Evolutionary conservation across 305 asterid genomes (phyloP), one percentile per base, ranked within the genome.

Genomic region (Salvia sclarea): DNA sequence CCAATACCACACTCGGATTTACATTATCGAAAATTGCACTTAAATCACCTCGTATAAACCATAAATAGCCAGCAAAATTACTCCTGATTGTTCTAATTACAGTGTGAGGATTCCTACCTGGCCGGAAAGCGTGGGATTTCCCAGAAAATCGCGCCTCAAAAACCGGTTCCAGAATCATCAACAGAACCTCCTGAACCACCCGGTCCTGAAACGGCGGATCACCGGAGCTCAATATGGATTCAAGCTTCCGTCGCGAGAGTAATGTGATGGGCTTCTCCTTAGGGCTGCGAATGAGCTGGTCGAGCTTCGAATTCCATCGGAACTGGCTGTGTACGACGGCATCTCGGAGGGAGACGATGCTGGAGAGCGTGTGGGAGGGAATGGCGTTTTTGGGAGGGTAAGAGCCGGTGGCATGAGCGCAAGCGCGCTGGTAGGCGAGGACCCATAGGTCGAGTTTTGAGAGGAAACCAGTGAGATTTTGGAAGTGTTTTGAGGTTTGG

Each of bases 1-100:
- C 78, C 86, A 82, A 68, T 1, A 86, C 82, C 20, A 83, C 70
- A 82, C 87, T 65, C 6, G 45, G 70, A 79, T 82, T 86, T 12
- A 83, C 60, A 68, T 49, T 70, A 52, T 80, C 72, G 28, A 85
- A 59, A 68, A 90, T 61, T 68, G 76, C 88, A 74, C 94, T 84
- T 33, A 90, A 61, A 83, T 93, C 98, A 25, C 95, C 95, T 76
- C 86, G 82, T 37, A 90, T 74, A 76, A 90, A 93, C 98, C 98
- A 93, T 86, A 93, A 81, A 57, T 93, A 93, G 28, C 97, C 98
- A 20, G 97, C 97, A 75, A 88, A 93, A 72, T 87, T 91, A 75
- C 97, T 90, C 81, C 98, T 82, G 64, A 93, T 84, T 5, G 98
- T 90, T 80, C 97, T 83, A 72, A 93, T 83, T 6, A 88, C 97